Evolutionary conservation across 192 early-diverging fungal genomes (phyloP), one percentile per base, ranked within the genome.

Genomic region (Coemansia sp.): DNA sequence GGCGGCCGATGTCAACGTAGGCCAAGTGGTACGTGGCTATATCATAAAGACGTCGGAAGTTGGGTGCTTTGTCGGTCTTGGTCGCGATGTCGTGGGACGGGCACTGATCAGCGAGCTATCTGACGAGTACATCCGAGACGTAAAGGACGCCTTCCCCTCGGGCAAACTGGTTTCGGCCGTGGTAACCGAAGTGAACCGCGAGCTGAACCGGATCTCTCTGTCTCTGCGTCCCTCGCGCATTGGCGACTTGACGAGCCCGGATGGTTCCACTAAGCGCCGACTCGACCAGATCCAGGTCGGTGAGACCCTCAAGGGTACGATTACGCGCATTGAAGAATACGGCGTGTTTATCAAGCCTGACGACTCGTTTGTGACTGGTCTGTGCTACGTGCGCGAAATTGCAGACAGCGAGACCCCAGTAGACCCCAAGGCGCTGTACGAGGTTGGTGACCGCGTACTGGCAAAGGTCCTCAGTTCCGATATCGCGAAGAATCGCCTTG

Each of bases 91-190:
- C 26, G 74, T 75, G 62, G 96, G 84, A 17, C 89, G 93, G 60
- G 94, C 95, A 42, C 89, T 94, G 77, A 95, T 98, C 69, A 83
- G 89, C 35, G 90, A 97, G 67, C 65, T 98, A 16, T 92, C 90
- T 3, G 95, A 97, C 82, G 90, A 88, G 33, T 97, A 86, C 63
- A 75, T 97, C 44, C 92, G 93, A 66, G 93, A 97, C 67, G 94
- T 94, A 87, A 90, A 92, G 80, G 68, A 57, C 14, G 80, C 86
- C 7, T 93, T 91, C 78, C 84, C 85, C 9, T 60, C 85, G 6
- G 95, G 92, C 10, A 89, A 92, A 70, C 72, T 94, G 30, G 95
- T 97, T 11, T 85, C 80, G n/a, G 92, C 89, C 47, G 82, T 88
- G 60, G 84, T 96, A 23, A 63, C 92, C 28, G 75, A 62, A 43